Evolutionary conservation across 1,284 basidiomycete genomes (phyloP).

Genomic region (Rugosomyces carneus): DNA sequence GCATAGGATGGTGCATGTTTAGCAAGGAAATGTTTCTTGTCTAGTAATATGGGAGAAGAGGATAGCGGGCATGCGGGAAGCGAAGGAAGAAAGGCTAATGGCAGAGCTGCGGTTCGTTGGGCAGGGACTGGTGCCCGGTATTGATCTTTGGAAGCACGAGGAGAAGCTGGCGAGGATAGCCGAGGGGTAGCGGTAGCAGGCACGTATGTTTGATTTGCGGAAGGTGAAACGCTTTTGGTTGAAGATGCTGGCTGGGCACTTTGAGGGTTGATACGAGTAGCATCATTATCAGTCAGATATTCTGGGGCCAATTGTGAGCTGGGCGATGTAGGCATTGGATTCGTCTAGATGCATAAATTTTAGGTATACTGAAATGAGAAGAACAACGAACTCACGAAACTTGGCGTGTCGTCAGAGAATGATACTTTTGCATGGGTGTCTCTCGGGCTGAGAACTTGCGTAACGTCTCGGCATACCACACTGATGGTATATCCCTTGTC

Average conservation of each 20-base stretch:
- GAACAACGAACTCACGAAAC: background rate
- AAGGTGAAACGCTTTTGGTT: background rate
- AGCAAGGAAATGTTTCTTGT: constrained; percentile 25
- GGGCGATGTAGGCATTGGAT: background rate
- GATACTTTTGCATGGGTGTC: too few relatives aligned
- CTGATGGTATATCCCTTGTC: constrained; percentile 69
- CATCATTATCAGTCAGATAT: background rate
- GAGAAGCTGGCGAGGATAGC: background rate
- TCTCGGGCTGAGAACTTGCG: too few relatives aligned
- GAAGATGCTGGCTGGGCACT: too few relatives aligned
- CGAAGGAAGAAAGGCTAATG: background rate
- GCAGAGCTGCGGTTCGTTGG: too few relatives aligned
- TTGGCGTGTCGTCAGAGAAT: background rate
- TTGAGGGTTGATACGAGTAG: background rate
- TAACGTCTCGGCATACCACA: constrained; percentile 61
- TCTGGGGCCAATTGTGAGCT: background rate
- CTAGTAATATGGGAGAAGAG: constrained; percentile 16
- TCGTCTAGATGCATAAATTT: background rate
- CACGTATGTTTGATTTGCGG: background rate
- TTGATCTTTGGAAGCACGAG: background rate
- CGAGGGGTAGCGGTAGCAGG: background rate
- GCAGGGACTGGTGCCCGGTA: background rate
- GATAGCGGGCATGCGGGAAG: constrained; percentile 11
- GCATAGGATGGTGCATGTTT: constrained; percentile 23
- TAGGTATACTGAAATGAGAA: too few relatives aligned